A percentile compares a stretch with the other conserved stretches of the same genome.
Conservation (phyloP, 2,329 filamentous ascomycete species). For the Beauveria scarabaeidicola region DNA sequence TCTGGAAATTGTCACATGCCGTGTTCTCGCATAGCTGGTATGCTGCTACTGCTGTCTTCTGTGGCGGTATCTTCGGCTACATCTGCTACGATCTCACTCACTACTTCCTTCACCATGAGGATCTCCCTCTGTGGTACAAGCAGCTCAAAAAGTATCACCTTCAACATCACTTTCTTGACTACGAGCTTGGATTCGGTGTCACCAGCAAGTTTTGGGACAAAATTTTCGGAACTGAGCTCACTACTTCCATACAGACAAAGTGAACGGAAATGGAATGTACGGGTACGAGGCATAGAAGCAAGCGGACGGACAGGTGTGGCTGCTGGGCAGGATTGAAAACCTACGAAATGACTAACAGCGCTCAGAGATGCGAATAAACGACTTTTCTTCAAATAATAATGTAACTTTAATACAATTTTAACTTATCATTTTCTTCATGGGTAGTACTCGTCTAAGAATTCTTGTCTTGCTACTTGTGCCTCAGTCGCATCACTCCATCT, state of each 20-base stretch:
- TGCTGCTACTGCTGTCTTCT: constrained; percentile 68
- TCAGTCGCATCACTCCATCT: too few relatives aligned
- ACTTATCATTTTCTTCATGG: neutral
- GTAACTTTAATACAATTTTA: constrained; percentile 3
- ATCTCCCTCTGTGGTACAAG: constrained; percentile 83
- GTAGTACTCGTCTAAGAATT: too few relatives aligned
- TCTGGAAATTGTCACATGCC: constrained; percentile 82
- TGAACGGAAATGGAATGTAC: constrained; percentile 14
- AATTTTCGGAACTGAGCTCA: constrained; percentile 82
- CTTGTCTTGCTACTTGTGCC: too few relatives aligned
- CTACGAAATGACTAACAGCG: constrained; percentile 2
- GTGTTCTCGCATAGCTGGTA: constrained; percentile 83
- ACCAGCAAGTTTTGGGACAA: constrained; percentile 94
- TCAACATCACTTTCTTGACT: constrained; percentile 95
- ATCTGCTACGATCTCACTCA: constrained; percentile 95
- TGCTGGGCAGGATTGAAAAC: constrained; percentile 7
- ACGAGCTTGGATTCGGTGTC: constrained; percentile 94
- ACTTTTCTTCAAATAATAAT: neutral
- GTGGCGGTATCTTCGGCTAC: constrained; percentile 90
- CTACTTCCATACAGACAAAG: constrained; percentile 26
- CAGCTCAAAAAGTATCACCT: constrained; percentile 95
- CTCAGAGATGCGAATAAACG: neutral
- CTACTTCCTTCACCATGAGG: constrained; percentile 96
- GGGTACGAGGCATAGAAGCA: neutral
- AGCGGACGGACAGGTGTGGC: neutral